phyloP scores from a whole-genome alignment of 805 yeast genomes.

The Peterozyma toletana region DNA sequence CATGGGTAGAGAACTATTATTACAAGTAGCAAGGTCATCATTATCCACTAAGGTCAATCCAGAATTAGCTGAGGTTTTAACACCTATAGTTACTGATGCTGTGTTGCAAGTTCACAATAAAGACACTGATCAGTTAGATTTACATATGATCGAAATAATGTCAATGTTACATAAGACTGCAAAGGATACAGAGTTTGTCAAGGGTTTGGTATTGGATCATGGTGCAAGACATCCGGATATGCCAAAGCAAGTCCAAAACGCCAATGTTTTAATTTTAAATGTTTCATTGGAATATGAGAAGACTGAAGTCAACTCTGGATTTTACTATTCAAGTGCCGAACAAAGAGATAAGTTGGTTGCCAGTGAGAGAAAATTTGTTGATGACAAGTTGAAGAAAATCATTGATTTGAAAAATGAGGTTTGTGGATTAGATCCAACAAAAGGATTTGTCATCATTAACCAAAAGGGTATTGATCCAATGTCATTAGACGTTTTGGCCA shows the following conservation, averaged over 20 bases:
- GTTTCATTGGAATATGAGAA: conserved; percentile 96
- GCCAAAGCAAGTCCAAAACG: conserved; percentile 85
- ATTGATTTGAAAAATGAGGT: conserved; percentile 90
- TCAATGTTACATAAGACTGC: conserved; percentile 93
- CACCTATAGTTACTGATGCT: conserved; percentile 96
- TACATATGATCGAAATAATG: conserved; percentile 98
- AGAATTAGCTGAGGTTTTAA: conserved; percentile 70
- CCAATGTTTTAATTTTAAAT: conserved; percentile 78
- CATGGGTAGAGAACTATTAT: conserved; percentile 79
- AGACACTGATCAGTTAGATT: conserved; percentile 53
- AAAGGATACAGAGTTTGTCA: conserved; percentile 72
- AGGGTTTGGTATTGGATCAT: conserved; percentile 92
- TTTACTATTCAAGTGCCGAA: conserved; percentile 90
- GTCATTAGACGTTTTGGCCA: conserved; percentile 91
- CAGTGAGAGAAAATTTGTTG: conserved; percentile 89
- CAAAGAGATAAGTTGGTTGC: conserved; percentile 94
- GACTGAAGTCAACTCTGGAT: conserved; percentile 95
- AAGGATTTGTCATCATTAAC: conserved; percentile 89
- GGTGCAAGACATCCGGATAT: conserved; percentile 99
- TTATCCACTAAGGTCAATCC: conserved; percentile 77
- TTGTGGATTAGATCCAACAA: conserved; percentile 63
- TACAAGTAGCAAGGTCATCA: conserved; percentile 89
- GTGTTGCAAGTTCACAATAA: conserved; percentile 66
- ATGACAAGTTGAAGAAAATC: conserved; percentile 84
- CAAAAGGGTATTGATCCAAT: conserved; percentile 99